Base-by-base conservation (phyloP, 768 basidiomycete genomes). In the Rhodotorula graminis region DNA sequence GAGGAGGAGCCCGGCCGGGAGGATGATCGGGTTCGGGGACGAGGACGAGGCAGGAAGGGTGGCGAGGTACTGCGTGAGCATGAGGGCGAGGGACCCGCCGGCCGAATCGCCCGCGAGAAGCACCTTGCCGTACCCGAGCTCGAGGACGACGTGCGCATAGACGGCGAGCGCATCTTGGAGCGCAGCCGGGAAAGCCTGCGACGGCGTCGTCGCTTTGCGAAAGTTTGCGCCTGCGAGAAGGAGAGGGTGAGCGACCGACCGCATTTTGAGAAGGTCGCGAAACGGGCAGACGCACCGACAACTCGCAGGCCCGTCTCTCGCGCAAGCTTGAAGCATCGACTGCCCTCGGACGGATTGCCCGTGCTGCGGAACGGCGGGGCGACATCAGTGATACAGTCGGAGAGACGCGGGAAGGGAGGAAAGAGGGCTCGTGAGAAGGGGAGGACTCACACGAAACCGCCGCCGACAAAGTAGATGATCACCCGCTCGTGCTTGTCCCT, bases 91-190 rank as follows among this genome's bases (percentile, higher is more conserved):
- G 18, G 61, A 70, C 11, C 62, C 76, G 25, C 77, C 77, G 3
- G 77, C 74, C 3, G 72, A 74, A 40, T 77, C 77, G 23, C 77
- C 77, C 1, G 70, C 74, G 40, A 77, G 65, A 40, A 71, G 61
- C 25, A 77, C 68, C 15, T 73, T 61, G 23, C 42, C 53, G 63
- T 74, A 77, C 21, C 77, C 75, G 67, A 71, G 70, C 19, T 64
- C 61, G 59, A 72, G 65, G 19, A 71, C 59, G 27, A 77, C 67
- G 53, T 76, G 70, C 8, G 72, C 62, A 44, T 76, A 77, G 40
- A 64, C 67, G 12, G 77, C 14, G 61, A 77, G 75, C 11, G 68
- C 74, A 50, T 77, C 77, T 53, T 76, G 77, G 7, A 77, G 70
- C 1, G 71, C 70, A 8, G 74, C 75, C 0, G 77, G 77, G 47